Percentiles rank a stretch among this genome's conserved stretches.
phyloP scores from a whole-genome alignment of 371 early-diverging fungal genomes.

The Dinochytrium kinnereticum region DNA sequence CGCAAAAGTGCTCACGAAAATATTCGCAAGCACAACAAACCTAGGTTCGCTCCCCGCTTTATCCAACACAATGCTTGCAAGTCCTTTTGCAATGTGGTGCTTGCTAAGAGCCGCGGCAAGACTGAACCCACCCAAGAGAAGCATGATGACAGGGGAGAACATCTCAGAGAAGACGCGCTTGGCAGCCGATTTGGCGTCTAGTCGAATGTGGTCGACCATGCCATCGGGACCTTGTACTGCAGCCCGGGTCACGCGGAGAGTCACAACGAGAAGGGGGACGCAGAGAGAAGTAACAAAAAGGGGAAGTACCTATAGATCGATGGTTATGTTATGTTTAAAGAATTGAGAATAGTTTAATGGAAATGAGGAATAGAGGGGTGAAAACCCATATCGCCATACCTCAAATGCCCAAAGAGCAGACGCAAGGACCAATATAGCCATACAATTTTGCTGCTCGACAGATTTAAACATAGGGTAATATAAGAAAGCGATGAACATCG shows the following conservation, averaged over 20 bases:
- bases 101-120: slow-evolving; percentile 92
- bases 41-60: slow-evolving; percentile 86
- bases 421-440: slow-evolving; percentile 87
- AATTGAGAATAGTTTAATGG: background rate
- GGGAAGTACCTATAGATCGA: slow-evolving; percentile 66
- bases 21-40: slow-evolving; percentile 85
- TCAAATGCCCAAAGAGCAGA: slow-evolving; percentile 94
- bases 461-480: slow-evolving; percentile 30
- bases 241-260: slow-evolving; percentile 79
- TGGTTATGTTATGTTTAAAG: background rate
- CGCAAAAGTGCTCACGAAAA: slow-evolving; percentile 93
- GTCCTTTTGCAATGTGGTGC: slow-evolving; percentile 88
- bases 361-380: too few relatives aligned
- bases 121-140: slow-evolving; percentile 94
- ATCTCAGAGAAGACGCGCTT: slow-evolving; percentile 85
- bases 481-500: slow-evolving; percentile 30
- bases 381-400: too few relatives aligned
- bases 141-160: slow-evolving; percentile 95
- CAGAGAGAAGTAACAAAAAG: slow-evolving; percentile 90
- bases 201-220: slow-evolving; percentile 35
- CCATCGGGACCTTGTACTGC: slow-evolving; percentile 49
- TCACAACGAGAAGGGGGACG: slow-evolving; percentile 86
- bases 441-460: slow-evolving; percentile 62
- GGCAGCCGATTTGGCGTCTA: slow-evolving; percentile 73
- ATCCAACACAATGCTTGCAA: slow-evolving; percentile 88